Base-by-base conservation (phyloP, 1,139 yeast species). In the Blastobotrys aristatus region DNA sequence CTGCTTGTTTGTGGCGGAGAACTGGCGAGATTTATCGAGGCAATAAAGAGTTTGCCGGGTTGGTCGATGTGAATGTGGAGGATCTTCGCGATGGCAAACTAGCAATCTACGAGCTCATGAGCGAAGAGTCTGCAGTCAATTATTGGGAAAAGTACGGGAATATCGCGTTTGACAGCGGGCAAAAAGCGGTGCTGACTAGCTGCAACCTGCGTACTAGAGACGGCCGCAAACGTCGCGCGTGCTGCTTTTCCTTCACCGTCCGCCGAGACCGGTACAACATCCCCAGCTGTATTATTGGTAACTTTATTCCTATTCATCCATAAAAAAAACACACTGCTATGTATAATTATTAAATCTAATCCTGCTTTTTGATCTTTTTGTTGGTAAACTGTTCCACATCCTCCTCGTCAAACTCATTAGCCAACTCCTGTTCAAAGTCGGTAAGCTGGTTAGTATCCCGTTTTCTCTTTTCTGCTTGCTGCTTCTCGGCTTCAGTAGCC, bases 121-220 rank as follows among this genome's bases (percentile, higher is more conserved):
- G 92, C 50, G 97, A 90, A 64, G 97, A 90, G 60, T 85, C 96
- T 62, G 95, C 97, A 6, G 97, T 92, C n/a, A 89, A 88, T 59
- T 90, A 89, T 63, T 92, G 97, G 97, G 97, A 92, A 63, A 90
- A 90, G 65, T 92, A 90, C 60, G 97, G 97, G 8, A 90, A 95
- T 10, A 87, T 90, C 62, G 97, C 97, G 2, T 90, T 92, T 67
- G 97, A 90, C 60, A 85, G 90, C 56, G 95, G 95, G 1, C 97
- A 90, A 60, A 92, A 92, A 63, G 96, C 97, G 0, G 96, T 92
- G 6, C 69, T 92, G 54, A 90, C 97, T 1, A 84, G 95, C 64
- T 92, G 97, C 67, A 87, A 85, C 61, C 71, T 92, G 53, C 74
- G 95, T 59, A 83, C 95, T 1, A 79, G 80, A 57, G 95, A 88